A percentile compares a stretch with the other conserved stretches of the same genome.
These are phyloP conservation scores for Euclidium syriacum DNA, from an alignment of 345 rosid species.

Conservation along the genomic window DNA sequence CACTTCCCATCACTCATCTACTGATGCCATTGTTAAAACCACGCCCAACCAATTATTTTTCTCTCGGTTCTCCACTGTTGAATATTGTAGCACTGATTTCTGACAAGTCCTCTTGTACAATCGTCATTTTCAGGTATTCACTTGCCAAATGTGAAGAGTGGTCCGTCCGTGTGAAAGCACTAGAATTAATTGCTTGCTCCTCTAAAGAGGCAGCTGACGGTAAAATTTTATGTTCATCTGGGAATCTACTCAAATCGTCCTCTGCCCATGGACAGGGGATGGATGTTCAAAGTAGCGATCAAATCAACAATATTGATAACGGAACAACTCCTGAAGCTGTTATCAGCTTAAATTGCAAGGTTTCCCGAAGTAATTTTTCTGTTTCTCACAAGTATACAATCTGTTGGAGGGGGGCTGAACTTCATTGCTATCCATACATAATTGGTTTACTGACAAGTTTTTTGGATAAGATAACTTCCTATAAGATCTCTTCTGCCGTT, in stretches of 20 bases:
- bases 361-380: conserved; percentile 29
- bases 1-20: neutral
- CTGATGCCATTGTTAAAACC: conserved; percentile 3
- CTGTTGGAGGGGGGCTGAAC: conserved; percentile 56
- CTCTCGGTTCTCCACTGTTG: neutral
- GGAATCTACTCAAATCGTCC: conserved; percentile 31
- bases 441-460: conserved; percentile 50
- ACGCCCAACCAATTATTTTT: neutral
- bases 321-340: conserved; percentile 32
- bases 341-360: conserved; percentile 54
- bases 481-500: conserved; percentile 27
- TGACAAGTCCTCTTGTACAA: conserved; percentile 15
- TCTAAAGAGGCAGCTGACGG: conserved; percentile 36
- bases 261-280: conserved; percentile 33
- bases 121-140: conserved; percentile 49
- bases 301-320: conserved; percentile 20
- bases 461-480: conserved; percentile 42
- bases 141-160: conserved; percentile 43
- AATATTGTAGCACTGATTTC: conserved; percentile 7
- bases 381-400: conserved; percentile 37
- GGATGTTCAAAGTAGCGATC: conserved; percentile 18
- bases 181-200: conserved; percentile 41
- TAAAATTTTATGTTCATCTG: conserved; percentile 49
- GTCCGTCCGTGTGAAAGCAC: conserved; percentile 41
- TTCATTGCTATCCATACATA: conserved; percentile 76